Conservation (phyloP, 1,284 basidiomycete species). For the Sanghuangporus sanghuang region DNA sequence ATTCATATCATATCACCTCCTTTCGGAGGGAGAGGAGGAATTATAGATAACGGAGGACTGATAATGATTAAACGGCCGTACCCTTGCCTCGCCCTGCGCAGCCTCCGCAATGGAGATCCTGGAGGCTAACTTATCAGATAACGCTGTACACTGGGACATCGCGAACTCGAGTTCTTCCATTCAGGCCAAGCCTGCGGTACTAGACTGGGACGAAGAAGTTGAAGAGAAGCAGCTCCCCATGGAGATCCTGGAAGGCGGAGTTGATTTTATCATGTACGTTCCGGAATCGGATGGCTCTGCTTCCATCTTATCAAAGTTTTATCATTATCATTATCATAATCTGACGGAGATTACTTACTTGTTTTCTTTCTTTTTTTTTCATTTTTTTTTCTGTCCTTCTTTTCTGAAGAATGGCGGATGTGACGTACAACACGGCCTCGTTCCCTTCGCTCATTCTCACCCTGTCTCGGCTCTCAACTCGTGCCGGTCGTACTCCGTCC, state of each 20-base stretch:
- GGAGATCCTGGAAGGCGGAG: constrained; percentile 30
- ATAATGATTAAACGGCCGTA: no score
- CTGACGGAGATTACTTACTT: neutral
- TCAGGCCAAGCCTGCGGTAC: constrained; percentile 38
- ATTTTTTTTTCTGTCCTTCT: no score
- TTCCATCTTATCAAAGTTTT: neutral
- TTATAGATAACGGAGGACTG: neutral
- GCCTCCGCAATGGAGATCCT: constrained; percentile 77
- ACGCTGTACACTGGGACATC: constrained; percentile 27
- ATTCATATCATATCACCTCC: neutral
- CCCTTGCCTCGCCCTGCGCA: no score
- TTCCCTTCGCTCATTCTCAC: constrained; percentile 67
- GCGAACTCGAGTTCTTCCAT: constrained; percentile 14
- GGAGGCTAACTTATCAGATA: constrained; percentile 59
- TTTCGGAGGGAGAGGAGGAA: neutral
- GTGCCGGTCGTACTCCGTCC: constrained; percentile 31
- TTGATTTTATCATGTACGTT: constrained; percentile 54
- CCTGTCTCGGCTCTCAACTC: constrained; percentile 32
- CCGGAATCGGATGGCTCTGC: no score
- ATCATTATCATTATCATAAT: neutral
- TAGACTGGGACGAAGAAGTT: constrained; percentile 71
- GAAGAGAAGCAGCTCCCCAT: constrained; percentile 34
- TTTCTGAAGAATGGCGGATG: constrained; percentile 73
- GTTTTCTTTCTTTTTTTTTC: no score
- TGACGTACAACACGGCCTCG: constrained; percentile 83